These are phyloP conservation scores for Parathielavia appendiculata DNA, from an alignment of 495 filamentous ascomycete species.

Conservation along the genomic window DNA sequence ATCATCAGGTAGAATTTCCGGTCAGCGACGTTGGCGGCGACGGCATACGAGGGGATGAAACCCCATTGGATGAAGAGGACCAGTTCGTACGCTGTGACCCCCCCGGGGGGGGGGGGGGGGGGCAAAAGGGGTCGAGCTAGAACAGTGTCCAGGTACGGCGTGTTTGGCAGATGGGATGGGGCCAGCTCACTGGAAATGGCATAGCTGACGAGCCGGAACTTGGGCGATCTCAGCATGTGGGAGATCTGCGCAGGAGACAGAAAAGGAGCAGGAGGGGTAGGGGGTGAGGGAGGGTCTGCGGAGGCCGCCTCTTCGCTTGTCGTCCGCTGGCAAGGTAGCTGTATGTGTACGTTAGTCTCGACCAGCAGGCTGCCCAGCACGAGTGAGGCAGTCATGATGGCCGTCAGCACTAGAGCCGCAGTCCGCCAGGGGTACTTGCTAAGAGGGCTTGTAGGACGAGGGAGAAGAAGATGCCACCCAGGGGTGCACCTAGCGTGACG, in stretches of 20 bases:
- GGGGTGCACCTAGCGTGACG: slow-evolving; percentile 27
- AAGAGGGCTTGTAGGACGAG: slow-evolving; percentile 29
- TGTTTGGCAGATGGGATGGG: no score
- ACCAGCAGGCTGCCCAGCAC: slow-evolving; percentile 20
- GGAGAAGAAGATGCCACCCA: slow-evolving; percentile 33
- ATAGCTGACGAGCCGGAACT: slow-evolving; percentile 28
- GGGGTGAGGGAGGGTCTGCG: neutral
- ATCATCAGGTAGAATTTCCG: slow-evolving; percentile 31
- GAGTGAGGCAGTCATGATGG: slow-evolving; percentile 19
- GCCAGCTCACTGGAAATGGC: slow-evolving; percentile 31
- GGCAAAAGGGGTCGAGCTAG: neutral
- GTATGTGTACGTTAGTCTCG: slow-evolving; percentile 20
- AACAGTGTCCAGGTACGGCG: neutral
- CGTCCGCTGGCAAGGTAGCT: neutral
- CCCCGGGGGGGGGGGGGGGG: no score
- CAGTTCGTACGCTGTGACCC: slow-evolving; percentile 25
- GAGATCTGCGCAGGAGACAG: neutral
- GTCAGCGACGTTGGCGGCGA: slow-evolving; percentile 18
- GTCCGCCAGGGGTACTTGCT: slow-evolving; percentile 17
- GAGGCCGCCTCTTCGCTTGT: neutral
- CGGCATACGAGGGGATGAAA: slow-evolving; percentile 30
- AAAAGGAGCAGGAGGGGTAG: no score
- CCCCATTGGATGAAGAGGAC: slow-evolving; percentile 34
- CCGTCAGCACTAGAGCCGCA: slow-evolving; percentile 19
- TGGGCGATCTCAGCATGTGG: slow-evolving; percentile 12